Evolutionary conservation across 768 basidiomycete genomes (phyloP).

Genomic region (Phlebiopsis gigantea): DNA sequence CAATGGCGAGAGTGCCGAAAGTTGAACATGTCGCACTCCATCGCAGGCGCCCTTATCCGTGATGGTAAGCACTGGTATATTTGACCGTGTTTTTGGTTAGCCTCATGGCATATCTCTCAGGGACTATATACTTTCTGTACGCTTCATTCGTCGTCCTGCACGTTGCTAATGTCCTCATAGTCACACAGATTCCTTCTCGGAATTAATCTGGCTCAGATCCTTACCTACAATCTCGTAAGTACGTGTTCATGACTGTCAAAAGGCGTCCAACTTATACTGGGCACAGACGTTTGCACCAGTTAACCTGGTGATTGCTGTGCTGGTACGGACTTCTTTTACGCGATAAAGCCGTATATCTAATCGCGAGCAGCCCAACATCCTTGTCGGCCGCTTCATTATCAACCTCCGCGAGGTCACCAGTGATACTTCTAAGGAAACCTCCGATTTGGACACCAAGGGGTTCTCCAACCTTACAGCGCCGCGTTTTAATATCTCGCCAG

Average conservation of each 20-base stretch:
- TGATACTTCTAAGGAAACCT: not conserved
- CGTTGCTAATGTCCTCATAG: not conserved
- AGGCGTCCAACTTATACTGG: not conserved
- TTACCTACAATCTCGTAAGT: not conserved
- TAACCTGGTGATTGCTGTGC: not conserved
- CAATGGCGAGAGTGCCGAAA: slow-evolving; percentile 2
- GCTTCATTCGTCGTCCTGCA: not conserved
- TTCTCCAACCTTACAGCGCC: not conserved
- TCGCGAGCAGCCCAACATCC: not conserved
- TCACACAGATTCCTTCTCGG: not conserved
- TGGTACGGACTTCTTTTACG: not conserved
- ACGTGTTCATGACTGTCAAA: not conserved
- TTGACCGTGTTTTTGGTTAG: too few species aligned
- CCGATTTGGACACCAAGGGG: not conserved
- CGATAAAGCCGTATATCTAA: too few species aligned
- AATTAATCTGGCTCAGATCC: slow-evolving; percentile 1
- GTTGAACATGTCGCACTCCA: not conserved
- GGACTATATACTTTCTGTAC: not conserved
- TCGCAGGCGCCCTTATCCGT: not conserved
- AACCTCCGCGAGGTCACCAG: not conserved
- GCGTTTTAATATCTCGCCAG: not conserved
- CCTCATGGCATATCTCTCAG: too few species aligned
- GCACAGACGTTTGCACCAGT: not conserved
- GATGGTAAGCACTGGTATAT: not conserved
- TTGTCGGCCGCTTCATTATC: slow-evolving; percentile 1